Evolutionary conservation across 208 protist genomes (phyloP).

Genomic region (Wallacemonas sp.): DNA sequence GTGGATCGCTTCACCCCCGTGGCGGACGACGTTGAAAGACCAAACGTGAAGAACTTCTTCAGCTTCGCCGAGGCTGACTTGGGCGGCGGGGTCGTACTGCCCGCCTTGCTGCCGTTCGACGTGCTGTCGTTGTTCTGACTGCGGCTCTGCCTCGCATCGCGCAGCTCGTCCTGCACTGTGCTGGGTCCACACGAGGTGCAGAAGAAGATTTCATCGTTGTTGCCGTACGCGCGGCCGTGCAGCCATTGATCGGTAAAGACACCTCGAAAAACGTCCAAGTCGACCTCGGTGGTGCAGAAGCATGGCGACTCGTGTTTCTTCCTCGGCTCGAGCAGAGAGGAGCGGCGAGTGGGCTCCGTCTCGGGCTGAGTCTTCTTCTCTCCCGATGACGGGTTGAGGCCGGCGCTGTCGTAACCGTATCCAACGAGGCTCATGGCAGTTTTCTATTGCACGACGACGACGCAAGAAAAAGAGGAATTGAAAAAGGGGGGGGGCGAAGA

Average conservation of each 20-base stretch:
- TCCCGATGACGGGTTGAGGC: not conserved
- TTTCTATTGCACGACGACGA: not conserved
- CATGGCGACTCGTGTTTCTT: slow-evolving; percentile 33
- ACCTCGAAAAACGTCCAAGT: slow-evolving; percentile 46
- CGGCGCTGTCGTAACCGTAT: slow-evolving; percentile 13
- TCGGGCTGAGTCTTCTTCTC: slow-evolving; percentile 1
- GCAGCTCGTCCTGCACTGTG: slow-evolving; percentile 31
- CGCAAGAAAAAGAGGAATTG: not conserved
- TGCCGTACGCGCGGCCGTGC: slow-evolving; percentile 23
- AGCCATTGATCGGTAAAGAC: slow-evolving; percentile 52
- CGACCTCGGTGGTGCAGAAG: slow-evolving; percentile 39
- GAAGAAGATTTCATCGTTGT: slow-evolving; percentile 36
- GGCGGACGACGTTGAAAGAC: not conserved
- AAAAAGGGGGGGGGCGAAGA: not conserved
- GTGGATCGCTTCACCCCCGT: not conserved
- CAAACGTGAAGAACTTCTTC: slow-evolving; percentile 26
- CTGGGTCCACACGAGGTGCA: slow-evolving; percentile 43
- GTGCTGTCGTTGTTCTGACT: slow-evolving; percentile 19
- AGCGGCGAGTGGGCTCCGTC: slow-evolving; percentile 12
- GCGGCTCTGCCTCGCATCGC: not conserved
- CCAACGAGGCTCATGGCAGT: slow-evolving; percentile 14
- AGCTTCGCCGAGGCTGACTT: slow-evolving; percentile 8
- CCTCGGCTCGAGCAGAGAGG: slow-evolving; percentile 37
- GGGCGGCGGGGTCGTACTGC: slow-evolving; percentile 5
- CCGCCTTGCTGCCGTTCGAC: slow-evolving; percentile 16